phyloP scores from a whole-genome alignment of 768 basidiomycete genomes.

The Calocybe indica region DNA sequence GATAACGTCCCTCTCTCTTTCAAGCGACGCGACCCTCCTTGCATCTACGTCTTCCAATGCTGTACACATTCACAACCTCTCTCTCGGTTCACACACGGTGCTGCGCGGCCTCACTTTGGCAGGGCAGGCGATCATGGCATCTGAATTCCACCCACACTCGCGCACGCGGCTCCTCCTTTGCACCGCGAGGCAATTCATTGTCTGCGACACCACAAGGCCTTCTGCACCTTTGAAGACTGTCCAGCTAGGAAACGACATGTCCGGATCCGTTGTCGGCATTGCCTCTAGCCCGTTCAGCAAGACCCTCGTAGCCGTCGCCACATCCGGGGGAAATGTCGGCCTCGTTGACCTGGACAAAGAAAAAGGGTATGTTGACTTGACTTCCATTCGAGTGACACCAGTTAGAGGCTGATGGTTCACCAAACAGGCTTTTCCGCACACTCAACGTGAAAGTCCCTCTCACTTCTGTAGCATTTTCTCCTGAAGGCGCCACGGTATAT shows the following conservation, averaged over 20 bases:
- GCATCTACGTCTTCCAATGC: constrained; percentile 47
- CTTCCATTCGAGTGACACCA: neutral
- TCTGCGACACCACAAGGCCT: constrained; percentile 60
- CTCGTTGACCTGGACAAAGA: constrained; percentile 75
- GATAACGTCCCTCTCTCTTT: constrained; percentile 51
- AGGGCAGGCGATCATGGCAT: constrained; percentile 34
- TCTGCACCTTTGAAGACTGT: constrained; percentile 50
- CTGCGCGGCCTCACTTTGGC: constrained; percentile 46
- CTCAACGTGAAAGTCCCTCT: constrained; percentile 46
- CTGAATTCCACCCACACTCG: constrained; percentile 58
- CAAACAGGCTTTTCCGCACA: constrained; percentile 50
- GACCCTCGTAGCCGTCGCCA: constrained; percentile 57
- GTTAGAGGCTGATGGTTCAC: neutral
- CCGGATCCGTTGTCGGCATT: constrained; percentile 48
- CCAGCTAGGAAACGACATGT: constrained; percentile 32
- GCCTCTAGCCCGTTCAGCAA: constrained; percentile 74
- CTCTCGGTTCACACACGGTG: constrained; percentile 43
- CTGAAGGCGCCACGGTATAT: constrained; percentile 63
- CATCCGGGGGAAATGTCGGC: constrained; percentile 44
- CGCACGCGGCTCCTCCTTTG: constrained; percentile 57
- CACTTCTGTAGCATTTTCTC: constrained; percentile 62
- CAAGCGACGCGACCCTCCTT: constrained; percentile 51
- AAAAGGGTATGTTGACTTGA: constrained; percentile 42
- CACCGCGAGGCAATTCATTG: constrained; percentile 41
- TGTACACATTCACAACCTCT: constrained; percentile 57